These are phyloP conservation scores for Micractinium sp. DNA, from an alignment of 139 green algal species.

Conservation along the genomic window DNA sequence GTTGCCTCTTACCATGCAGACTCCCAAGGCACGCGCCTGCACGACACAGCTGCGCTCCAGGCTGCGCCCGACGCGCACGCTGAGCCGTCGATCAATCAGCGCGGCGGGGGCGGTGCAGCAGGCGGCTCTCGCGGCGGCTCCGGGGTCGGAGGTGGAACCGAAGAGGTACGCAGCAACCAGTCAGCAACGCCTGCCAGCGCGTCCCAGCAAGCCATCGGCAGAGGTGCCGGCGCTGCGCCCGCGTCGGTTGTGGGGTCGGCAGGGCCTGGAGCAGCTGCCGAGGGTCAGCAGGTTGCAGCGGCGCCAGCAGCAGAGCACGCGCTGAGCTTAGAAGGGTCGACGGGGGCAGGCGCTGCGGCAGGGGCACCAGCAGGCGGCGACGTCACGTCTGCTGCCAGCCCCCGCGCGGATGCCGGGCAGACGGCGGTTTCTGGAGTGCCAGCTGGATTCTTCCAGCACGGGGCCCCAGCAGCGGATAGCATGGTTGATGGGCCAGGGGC, in stretches of 20 bases:
- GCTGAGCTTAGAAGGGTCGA: slow-evolving; percentile 29
- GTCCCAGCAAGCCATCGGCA: slow-evolving; percentile 2
- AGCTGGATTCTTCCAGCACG: slow-evolving; percentile 23
- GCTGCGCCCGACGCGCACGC: background rate
- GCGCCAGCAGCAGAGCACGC: slow-evolving; percentile 3
- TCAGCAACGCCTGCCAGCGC: background rate
- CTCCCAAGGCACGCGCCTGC: slow-evolving; percentile 36
- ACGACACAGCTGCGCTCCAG: slow-evolving; percentile 8
- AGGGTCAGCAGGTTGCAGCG: background rate
- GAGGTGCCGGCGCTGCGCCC: background rate
- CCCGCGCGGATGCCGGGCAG: background rate
- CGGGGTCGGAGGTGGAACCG: background rate
- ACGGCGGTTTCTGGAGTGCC: slow-evolving; percentile 1
- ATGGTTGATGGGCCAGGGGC: background rate
- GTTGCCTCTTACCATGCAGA: slow-evolving; percentile 40
- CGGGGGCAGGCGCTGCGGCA: slow-evolving; percentile 12
- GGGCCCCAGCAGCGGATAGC: background rate
- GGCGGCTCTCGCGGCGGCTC: background rate
- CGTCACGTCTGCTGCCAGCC: slow-evolving; percentile 18
- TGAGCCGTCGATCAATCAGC: slow-evolving; percentile 41
- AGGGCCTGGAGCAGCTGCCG: background rate
- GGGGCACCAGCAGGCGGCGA: slow-evolving; percentile 6
- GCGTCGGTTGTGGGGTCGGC: slow-evolving; percentile 1
- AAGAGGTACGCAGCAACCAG: slow-evolving; percentile 5
- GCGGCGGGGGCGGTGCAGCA: background rate